Evolutionary conservation across 164 flowering plant species (phyloP).

Genomic region (Magnolia sinica): DNA sequence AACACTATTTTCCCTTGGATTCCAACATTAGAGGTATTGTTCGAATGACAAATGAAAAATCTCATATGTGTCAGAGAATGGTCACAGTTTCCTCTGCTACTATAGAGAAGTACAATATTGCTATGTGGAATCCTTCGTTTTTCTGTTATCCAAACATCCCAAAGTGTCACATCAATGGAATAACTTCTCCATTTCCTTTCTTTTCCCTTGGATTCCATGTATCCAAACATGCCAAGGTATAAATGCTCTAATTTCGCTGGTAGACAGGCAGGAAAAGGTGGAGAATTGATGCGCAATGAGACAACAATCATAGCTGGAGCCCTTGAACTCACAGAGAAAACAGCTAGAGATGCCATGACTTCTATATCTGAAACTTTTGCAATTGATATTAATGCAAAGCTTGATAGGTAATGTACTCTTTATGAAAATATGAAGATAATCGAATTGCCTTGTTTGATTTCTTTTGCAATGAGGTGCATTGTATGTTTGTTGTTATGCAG

Average conservation of each 20-base stretch:
- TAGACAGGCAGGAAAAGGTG: conserved; percentile 95
- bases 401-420: conserved; percentile 32
- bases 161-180: no score
- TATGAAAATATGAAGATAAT: not conserved
- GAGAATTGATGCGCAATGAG: conserved; percentile 94
- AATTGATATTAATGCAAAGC: conserved; percentile 74
- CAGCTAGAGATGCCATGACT: conserved; percentile 93
- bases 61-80: no score
- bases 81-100: no score
- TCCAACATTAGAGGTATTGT: no score
- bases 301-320: conserved; percentile 99
- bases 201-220: no score
- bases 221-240: no score
- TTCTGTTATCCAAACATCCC: no score
- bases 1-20: no score
- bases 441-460: not conserved
- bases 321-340: conserved; percentile 79
- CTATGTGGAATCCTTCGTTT: no score
- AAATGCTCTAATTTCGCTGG: not conserved
- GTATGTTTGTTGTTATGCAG: conserved; percentile 24
- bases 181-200: no score
- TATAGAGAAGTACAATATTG: no score
- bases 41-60: no score
- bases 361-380: conserved; percentile 84
- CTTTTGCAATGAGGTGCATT: not conserved